phyloP scores from a whole-genome alignment of 1,284 basidiomycete genomes.

The Tylopilus sp. region DNA sequence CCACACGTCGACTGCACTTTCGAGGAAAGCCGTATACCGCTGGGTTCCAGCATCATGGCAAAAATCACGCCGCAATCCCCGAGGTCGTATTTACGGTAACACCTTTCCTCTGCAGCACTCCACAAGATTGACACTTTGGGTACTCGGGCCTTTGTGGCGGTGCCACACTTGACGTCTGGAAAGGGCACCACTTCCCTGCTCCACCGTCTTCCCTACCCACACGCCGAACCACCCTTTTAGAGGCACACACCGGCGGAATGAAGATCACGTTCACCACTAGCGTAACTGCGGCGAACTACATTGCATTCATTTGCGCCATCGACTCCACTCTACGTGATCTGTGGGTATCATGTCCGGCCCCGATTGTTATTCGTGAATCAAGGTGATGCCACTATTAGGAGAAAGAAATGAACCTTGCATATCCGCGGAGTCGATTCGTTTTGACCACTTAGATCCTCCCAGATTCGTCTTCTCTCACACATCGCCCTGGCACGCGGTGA shows the following conservation, averaged over 20 bases:
- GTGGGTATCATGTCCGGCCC: not conserved
- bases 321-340: conserved; percentile 1
- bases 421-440: not conserved
- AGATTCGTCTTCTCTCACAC: not conserved
- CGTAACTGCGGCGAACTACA: not conserved
- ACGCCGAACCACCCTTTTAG: not conserved
- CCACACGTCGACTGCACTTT: conserved; percentile 1
- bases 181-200: not conserved
- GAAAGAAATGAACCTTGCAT: not conserved
- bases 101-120: conserved; percentile 6
- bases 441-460: not conserved
- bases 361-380: not conserved
- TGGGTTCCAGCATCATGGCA: not conserved
- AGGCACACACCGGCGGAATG: not conserved
- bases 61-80: not conserved
- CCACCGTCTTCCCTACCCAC: not conserved
- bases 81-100: conserved; percentile 1
- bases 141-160: conserved; percentile 1
- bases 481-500: conserved; percentile 34
- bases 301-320: not conserved
- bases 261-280: not conserved
- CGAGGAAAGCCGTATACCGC: not conserved
- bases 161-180: not conserved
- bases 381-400: not conserved
- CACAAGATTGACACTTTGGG: conserved; percentile 15